Base-by-base conservation (phyloP, 805 yeast genomes). In the Candida sithepensis region DNA sequence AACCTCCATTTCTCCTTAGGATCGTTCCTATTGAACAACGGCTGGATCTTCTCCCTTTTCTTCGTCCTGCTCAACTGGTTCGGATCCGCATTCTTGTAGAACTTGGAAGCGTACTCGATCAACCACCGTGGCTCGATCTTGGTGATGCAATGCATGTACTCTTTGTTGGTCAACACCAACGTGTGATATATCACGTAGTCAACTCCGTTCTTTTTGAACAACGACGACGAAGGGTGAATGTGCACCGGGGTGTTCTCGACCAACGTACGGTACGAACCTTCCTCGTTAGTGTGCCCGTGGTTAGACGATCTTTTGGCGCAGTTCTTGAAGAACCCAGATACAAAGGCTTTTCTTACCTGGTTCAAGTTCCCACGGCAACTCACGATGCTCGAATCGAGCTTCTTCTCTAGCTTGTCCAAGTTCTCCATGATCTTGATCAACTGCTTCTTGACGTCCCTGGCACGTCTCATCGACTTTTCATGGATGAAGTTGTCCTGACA, bases 81-180 rank as follows among this genome's bases (percentile, higher is more conserved):
- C 2, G 77, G 73, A 57, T 81, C 86, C 0, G 82, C 76, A 16
- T 73, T 75, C 59, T 79, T 79, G 73, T 85, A 92, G 65, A 84
- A 89, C 39, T 78, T 81, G 3, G 91, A 88, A 7, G 91, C 89
- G 41, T 66, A 66, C 64, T 84, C 78, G 41, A 80, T 68, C 28
- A 92, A 69, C 96, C 96, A 88, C 52, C 73, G 74, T 0, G 96
- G 87, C 44, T 89, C 90, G 32, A 94, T 80, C n/a, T 78, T 77
- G 16, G 91, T 85, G 24, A 85, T 83, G 56, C 89, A 89, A 47
- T 94, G 86, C 96, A 92, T 89, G 60, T 87, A 94, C 72, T 92
- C 98, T 60, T 83, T 82, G 14, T 86, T 78, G 0, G 99, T 92
- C 54, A 89, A 73, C 26, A 90, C 78, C 45, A 90, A 73, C 28